Evolutionary conservation across 2,329 filamentous ascomycete genomes (phyloP).

Genomic region (Laburnicola sp.): DNA sequence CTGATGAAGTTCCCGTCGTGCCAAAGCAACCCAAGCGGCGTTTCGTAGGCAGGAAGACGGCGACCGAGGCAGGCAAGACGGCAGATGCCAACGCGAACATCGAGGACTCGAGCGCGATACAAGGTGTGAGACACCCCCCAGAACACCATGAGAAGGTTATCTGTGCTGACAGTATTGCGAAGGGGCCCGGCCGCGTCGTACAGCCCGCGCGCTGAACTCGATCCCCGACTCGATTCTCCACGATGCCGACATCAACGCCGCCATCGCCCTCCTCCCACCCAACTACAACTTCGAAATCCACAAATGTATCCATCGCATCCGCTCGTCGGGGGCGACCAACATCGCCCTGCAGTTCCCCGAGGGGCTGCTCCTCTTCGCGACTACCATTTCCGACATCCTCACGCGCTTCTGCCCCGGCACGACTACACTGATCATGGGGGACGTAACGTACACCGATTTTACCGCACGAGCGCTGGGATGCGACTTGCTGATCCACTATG

Average conservation of each 20-base stretch:
- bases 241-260: constrained; percentile 81
- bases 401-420: constrained; percentile 90
- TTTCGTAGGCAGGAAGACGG: constrained; percentile 82
- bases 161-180: constrained; percentile 13
- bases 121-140: constrained; percentile 59
- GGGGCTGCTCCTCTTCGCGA: constrained; percentile 90
- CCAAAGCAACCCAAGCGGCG: constrained; percentile 82
- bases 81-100: constrained; percentile 49
- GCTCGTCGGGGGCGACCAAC: constrained; percentile 74
- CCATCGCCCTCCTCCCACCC: constrained; percentile 81
- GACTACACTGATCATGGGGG: constrained; percentile 97
- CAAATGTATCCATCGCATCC: constrained; percentile 95
- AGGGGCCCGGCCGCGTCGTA: constrained; percentile 73
- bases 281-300: constrained; percentile 99
- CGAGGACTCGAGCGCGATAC: constrained; percentile 67
- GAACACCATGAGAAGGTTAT: not conserved
- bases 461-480: constrained; percentile 92
- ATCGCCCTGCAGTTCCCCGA: constrained; percentile 98
- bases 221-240: constrained; percentile 85
- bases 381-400: constrained; percentile 95
- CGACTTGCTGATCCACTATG: constrained; percentile 93
- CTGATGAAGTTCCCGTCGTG: constrained; percentile 51
- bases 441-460: constrained; percentile 98
- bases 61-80: constrained; percentile 59
- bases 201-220: constrained; percentile 83